Percentiles rank a stretch among this genome's conserved stretches.
Conservation (phyloP, 768 basidiomycete species). For the Psilocybe cubensis region DNA sequence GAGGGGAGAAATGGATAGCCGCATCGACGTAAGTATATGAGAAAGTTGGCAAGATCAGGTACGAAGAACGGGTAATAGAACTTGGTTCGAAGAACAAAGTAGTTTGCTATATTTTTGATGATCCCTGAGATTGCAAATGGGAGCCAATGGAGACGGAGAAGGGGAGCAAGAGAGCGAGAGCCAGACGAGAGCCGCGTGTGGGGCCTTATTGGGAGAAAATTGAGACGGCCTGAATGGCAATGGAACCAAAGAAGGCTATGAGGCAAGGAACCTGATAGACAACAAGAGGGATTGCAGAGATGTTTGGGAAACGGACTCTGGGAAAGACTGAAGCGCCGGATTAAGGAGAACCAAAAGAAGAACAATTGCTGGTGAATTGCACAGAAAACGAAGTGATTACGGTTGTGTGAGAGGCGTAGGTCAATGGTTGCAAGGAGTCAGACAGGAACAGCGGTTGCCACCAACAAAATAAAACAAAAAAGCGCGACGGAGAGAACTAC, state of each 20-base stretch:
- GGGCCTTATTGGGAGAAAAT: constrained; percentile 7
- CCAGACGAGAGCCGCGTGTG: constrained; percentile 29
- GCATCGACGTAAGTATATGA: not conserved
- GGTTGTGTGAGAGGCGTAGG: not conserved
- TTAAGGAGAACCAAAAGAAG: not conserved
- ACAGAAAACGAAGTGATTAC: not conserved
- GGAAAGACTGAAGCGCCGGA: constrained; percentile 1
- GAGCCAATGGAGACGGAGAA: constrained; percentile 14
- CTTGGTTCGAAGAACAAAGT: constrained; percentile 11
- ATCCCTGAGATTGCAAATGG: constrained; percentile 19
- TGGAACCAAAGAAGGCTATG: constrained; percentile 11
- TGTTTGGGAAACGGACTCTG: not conserved
- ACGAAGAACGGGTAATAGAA: constrained; percentile 9
- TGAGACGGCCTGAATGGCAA: constrained; percentile 14
- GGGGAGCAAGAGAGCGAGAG: constrained; percentile 24
- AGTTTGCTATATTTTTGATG: constrained; percentile 13
- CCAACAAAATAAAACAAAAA: constrained; percentile 3
- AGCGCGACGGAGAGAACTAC: constrained; percentile 1
- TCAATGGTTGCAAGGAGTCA: constrained; percentile 10
- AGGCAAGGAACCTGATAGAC: constrained; percentile 2
- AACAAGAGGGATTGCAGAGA: constrained; percentile 1
- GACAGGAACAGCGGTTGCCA: constrained; percentile 11
- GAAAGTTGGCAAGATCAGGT: constrained; percentile 19
- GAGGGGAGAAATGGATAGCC: not conserved
- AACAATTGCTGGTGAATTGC: constrained; percentile 1